These are phyloP conservation scores for Cicer bijugum DNA, from an alignment of 306 rosid genomes.

Conservation along the genomic window DNA sequence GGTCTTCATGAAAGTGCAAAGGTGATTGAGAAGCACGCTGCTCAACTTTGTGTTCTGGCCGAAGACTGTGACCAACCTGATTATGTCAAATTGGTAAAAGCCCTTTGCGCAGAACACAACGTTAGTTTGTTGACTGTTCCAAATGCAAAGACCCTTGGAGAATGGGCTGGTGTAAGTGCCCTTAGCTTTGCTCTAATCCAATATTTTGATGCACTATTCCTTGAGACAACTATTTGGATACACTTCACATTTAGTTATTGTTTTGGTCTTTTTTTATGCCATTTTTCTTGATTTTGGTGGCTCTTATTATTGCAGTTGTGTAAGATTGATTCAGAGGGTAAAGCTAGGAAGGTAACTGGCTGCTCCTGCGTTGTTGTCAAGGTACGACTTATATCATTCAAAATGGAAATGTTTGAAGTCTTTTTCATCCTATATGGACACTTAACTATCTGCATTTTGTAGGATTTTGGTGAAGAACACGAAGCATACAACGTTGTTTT, in stretches of 20 bases:
- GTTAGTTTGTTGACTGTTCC: slow-evolving; percentile 69
- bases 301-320: slow-evolving; percentile 57
- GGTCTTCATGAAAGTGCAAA: slow-evolving; percentile 86
- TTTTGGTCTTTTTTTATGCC: neutral
- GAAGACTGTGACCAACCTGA: slow-evolving; percentile 89
- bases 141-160: slow-evolving; percentile 84
- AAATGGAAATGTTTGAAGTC: neutral
- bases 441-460: neutral
- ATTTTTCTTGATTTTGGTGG: neutral
- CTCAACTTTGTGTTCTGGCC: slow-evolving; percentile 80
- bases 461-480: slow-evolving; percentile 6
- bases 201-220: neutral
- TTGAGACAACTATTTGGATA: neutral
- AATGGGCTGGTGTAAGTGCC: slow-evolving; percentile 88
- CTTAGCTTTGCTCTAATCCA: neutral
- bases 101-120: slow-evolving; percentile 49
- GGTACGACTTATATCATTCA: slow-evolving; percentile 45
- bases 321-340: slow-evolving; percentile 60
- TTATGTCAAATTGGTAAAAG: slow-evolving; percentile 79
- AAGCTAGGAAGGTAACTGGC: slow-evolving; percentile 24
- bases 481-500: slow-evolving; percentile 18
- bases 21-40: slow-evolving; percentile 81
- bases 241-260: neutral
- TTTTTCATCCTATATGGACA: neutral
- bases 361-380: slow-evolving; percentile 76